Base-by-base conservation (phyloP, 225 moss, liverwort and hornwort genomes). In the Neckera pumila region DNA sequence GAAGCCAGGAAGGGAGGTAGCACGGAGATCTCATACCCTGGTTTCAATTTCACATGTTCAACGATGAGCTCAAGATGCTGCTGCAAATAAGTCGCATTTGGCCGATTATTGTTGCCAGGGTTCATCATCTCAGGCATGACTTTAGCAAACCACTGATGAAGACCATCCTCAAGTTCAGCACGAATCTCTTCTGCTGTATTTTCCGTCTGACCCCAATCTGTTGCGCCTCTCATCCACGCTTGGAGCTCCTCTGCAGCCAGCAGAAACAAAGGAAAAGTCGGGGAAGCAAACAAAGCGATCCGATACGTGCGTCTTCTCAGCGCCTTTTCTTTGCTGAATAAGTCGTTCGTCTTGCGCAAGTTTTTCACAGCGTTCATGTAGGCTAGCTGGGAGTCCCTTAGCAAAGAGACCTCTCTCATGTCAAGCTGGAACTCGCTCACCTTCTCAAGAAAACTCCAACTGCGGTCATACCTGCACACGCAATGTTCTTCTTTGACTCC, bases 11-110 rank as follows among this genome's bases (percentile, higher is more conserved):
- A 93, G 11, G 40, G 62, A 26, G 91, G 91, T n/a, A 93, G 42
- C 25, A 62, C 17, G 36, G 65, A 34, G 73, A 64, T 89, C 6
- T 22, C 40, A 65, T 79, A 66, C 12, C 16, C 80, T 51, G 61
- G 66, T 70, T 76, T 54, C 26, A 76, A 83, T 57, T 72, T 61
- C 27, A 93, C 88, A 72, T 75, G 33, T 38, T 84, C 36, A 82
- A 93, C 87, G 45, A 90, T 89, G 17, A 92, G 66, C 62, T 92
- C 91, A 82, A 93, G 87, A 86, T 93, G 93, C 85, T 91, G 87
- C 88, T 86, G 88, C 85, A 91, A 82, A 81, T 57, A 80, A 33
- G 69, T 43, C n/a, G 54, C 7, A 51, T 76, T 87, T n/a, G 72
- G 59, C 22, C 49, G 54, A 28, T 49, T n/a, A 65, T 18, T 82